Base-by-base conservation (phyloP, 805 yeast species). In the Saturnispora diversa region DNA sequence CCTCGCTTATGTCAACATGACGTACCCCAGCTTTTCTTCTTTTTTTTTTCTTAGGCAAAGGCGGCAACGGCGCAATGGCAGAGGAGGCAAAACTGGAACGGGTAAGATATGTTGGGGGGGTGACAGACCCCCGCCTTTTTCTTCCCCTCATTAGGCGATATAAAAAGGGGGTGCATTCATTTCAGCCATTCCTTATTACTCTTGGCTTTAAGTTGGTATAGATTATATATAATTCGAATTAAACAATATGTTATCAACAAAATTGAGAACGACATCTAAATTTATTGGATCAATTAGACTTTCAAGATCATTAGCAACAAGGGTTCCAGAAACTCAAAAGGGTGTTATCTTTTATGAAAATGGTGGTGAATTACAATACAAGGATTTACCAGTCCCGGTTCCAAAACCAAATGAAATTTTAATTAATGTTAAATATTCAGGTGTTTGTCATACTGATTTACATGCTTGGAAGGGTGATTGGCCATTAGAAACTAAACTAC, bases 381-480 rank as follows among this genome's bases (percentile, higher is more conserved):
- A 72, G 58, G 87, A 84, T 53, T 75, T 84, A 47, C 82, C 88
- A 40, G 90, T 84, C 43, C 94, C 94, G 54, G 64, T 60, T 36
- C 94, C 94, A 54, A 80, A 74, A 58, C 66, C 84, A 45, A 80
- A 77, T 58, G 88, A 85, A 65, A 70, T 85, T 51, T 72, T 86
- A 60, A 70, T 86, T 65, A 77, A 86, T 62, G 78, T 86, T 63
- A 77, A 77, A 66, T 85, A 79, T 72, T 77, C 94, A 21, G 95
- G 95, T 65, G 94, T 85, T 43, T 85, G 95, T 66, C 95, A 87
- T 71, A 84, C 95, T 27, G 95, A 85, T 59, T 74, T 86, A 61
- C 95, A 86, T 69, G 94, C 94, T 42, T 84, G 92, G 88, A 76
- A 82, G 60, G 94, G 94, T 56, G 95, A 86, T 67, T 85, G 94